Evolutionary conservation across 2,329 filamentous ascomycete species (phyloP).

Genomic region (Davidsoniella neocaledoniae): DNA sequence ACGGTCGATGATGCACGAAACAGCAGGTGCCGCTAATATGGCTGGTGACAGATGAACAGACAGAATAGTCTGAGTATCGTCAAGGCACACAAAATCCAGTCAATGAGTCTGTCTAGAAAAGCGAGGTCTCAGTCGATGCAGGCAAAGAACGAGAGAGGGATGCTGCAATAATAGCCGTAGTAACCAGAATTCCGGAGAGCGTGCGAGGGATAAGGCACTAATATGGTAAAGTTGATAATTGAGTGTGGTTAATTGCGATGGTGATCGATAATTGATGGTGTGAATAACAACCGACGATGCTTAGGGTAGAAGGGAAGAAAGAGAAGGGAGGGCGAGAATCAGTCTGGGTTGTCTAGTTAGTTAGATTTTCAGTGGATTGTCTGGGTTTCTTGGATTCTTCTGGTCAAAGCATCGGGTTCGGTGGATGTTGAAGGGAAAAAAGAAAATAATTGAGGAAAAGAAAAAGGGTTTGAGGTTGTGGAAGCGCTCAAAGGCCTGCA

Average conservation of each 20-base stretch:
- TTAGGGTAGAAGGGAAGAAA: constrained; percentile 5
- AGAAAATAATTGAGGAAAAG: constrained; percentile 1
- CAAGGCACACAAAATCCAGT: too few relatives aligned
- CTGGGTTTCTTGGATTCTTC: not conserved
- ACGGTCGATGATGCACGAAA: not conserved
- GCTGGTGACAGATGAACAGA: too few relatives aligned
- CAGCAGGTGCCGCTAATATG: too few relatives aligned
- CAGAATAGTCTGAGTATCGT: too few relatives aligned
- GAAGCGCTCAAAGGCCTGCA: not conserved
- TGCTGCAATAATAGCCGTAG: constrained; percentile 4
- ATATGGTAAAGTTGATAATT: not conserved
- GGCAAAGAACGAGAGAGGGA: not conserved
- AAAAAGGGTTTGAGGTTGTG: constrained; percentile 10
- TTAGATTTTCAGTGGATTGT: not conserved
- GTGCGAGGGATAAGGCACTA: constrained; percentile 1
- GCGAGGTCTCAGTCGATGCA: not conserved
- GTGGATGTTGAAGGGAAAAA: not conserved
- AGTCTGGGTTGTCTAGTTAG: constrained; percentile 5
- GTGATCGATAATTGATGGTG: constrained; percentile 1
- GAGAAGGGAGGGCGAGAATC: not conserved
- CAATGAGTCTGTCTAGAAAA: too few relatives aligned
- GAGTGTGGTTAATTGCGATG: not conserved
- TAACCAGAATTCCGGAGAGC: constrained; percentile 6
- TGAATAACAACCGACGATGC: not conserved
- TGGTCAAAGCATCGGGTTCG: not conserved